Percentiles rank a stretch among this genome's conserved stretches.
Conservation (phyloP, 192 early-diverging fungal species). For the Entomortierella lignicola region DNA sequence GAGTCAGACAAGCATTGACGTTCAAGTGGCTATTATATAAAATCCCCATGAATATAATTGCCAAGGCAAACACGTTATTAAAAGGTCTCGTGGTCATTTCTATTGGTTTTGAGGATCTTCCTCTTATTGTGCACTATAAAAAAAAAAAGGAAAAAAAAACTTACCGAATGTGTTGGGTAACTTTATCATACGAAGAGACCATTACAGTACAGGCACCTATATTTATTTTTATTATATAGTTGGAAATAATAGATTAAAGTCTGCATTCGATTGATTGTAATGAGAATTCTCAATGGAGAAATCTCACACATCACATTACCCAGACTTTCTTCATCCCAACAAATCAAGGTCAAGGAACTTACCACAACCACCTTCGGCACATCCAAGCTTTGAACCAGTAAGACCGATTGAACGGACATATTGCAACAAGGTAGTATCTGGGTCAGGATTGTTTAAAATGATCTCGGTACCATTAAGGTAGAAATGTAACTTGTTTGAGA, state of each 20-base stretch:
- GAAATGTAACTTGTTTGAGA: slow-evolving; percentile 62
- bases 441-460: slow-evolving; percentile 65
- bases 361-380: slow-evolving; percentile 82
- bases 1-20: slow-evolving; percentile 74
- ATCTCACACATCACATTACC: too few species aligned
- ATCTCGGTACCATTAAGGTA: slow-evolving; percentile 72
- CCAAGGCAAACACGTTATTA: slow-evolving; percentile 15
- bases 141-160: slow-evolving; percentile 1
- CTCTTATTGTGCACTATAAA: too few species aligned
- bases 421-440: slow-evolving; percentile 73
- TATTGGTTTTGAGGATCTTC: too few species aligned
- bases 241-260: background rate
- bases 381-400: slow-evolving; percentile 84
- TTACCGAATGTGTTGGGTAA: slow-evolving; percentile 56
- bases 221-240: too few species aligned
- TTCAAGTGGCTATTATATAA: slow-evolving; percentile 41
- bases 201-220: slow-evolving; percentile 84
- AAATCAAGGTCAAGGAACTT: slow-evolving; percentile 22
- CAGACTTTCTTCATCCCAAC: too few species aligned
- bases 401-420: slow-evolving; percentile 73
- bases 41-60: too few species aligned
- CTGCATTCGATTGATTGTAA: too few species aligned
- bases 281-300: too few species aligned
- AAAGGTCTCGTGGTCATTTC: slow-evolving; percentile 16
- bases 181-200: slow-evolving; percentile 69